These are phyloP conservation scores for Neocallimastix lanati DNA, from an alignment of 192 early-diverging fungal species.

Conservation along the genomic window DNA sequence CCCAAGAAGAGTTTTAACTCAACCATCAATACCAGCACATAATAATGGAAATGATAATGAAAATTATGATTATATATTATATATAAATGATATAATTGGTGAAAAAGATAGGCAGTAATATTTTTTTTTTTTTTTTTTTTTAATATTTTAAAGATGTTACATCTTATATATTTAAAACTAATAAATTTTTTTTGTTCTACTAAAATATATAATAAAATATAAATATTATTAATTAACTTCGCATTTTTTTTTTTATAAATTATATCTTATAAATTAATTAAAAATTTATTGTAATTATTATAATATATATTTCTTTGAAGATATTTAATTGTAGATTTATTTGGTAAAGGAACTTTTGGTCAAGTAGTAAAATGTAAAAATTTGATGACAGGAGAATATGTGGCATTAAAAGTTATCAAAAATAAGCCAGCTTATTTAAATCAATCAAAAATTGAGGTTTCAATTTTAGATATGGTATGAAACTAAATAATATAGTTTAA, in stretches of 20 bases:
- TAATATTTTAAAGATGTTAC: no score
- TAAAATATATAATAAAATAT: no score
- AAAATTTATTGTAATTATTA: no score
- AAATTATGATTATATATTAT: slow-evolving; percentile 88
- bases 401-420: slow-evolving; percentile 95
- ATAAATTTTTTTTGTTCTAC: no score
- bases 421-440: slow-evolving; percentile 95
- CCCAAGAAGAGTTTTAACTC: slow-evolving; percentile 79
- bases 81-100: slow-evolving; percentile 94
- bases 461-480: slow-evolving; percentile 67
- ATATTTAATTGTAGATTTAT: slow-evolving; percentile 77
- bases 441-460: slow-evolving; percentile 91
- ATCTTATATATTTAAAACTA: no score
- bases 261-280: no score
- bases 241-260: no score
- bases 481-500: no score
- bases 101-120: slow-evolving; percentile 68
- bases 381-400: slow-evolving; percentile 68
- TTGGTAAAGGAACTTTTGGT: slow-evolving; percentile 97
- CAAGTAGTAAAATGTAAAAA: slow-evolving; percentile 95
- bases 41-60: slow-evolving; percentile 92
- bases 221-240: no score
- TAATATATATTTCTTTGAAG: slow-evolving; percentile 10
- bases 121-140: no score
- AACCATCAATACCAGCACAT: slow-evolving; percentile 70